Percentiles rank a stretch among this genome's conserved stretches.
Conservation (phyloP, 257 asterid genomes). For the Primulina huaijiensis region DNA sequence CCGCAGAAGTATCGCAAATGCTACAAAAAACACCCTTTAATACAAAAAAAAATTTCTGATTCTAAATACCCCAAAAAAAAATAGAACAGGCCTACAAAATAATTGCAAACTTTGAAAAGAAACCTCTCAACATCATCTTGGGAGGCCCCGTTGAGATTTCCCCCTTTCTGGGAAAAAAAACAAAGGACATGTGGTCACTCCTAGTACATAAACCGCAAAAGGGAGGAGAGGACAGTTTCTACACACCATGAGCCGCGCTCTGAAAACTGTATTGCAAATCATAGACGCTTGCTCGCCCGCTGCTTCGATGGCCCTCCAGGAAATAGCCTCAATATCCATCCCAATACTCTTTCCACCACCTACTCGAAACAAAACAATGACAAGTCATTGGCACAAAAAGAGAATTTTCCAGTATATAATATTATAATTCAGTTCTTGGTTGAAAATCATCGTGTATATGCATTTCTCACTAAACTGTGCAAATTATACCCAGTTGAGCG, state of each 20-base stretch:
- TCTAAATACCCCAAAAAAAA: constrained; percentile 11
- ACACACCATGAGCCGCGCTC: constrained; percentile 24
- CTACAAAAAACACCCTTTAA: constrained; percentile 13
- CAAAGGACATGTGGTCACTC: constrained; percentile 36
- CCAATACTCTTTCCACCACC: constrained; percentile 96
- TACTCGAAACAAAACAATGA: constrained; percentile 25
- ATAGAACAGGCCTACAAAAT: background rate
- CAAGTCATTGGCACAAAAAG: constrained; percentile 1
- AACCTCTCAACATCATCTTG: constrained; percentile 13
- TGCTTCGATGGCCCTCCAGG: constrained; percentile 94
- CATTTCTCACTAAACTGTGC: background rate
- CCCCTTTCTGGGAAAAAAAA: constrained; percentile 40
- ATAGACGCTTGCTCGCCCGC: constrained; percentile 71
- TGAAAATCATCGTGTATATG: background rate
- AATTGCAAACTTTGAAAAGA: constrained; percentile 26
- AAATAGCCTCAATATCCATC: constrained; percentile 97
- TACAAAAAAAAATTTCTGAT: constrained; percentile 7
- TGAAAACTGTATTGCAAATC: constrained; percentile 23
- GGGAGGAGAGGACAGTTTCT: constrained; percentile 32
- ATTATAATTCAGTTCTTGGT: background rate
- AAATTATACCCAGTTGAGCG: background rate
- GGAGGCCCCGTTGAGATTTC: constrained; percentile 16
- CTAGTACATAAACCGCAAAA: constrained; percentile 43
- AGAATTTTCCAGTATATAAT: background rate
- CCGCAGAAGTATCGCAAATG: background rate